These are phyloP conservation scores for Brachypodium distachyon DNA, from an alignment of 202 grass and related monocot species.

Conservation along the genomic window DNA sequence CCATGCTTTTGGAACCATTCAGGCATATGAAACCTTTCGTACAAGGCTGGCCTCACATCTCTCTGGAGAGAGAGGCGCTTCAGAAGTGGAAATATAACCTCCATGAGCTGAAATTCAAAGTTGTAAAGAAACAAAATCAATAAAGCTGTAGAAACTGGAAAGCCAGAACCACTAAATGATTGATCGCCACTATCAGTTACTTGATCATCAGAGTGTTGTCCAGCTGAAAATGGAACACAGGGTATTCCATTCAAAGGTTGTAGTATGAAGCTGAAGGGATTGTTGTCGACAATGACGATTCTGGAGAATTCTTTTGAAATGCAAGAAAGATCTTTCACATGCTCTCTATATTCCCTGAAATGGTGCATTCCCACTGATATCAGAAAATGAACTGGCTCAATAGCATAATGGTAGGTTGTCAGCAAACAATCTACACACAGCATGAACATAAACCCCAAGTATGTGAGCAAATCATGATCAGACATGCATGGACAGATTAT, in stretches of 20 bases:
- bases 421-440: neutral
- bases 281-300: conserved; percentile 88
- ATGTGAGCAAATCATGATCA: neutral
- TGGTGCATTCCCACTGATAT: conserved; percentile 10
- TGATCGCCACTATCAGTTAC: conserved; percentile 28
- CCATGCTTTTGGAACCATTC: conserved; percentile 98
- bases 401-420: neutral
- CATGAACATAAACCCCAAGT: neutral
- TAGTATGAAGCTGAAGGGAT: conserved; percentile 95
- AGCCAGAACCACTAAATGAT: neutral
- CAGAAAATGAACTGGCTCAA: neutral
- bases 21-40: conserved; percentile 98
- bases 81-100: conserved; percentile 83
- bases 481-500: neutral
- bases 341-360: conserved; percentile 82
- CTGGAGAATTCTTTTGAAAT: conserved; percentile 67
- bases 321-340: conserved; percentile 98
- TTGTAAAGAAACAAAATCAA: conserved; percentile 24
- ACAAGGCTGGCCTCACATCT: conserved; percentile 73
- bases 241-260: conserved; percentile 97
- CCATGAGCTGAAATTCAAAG: conserved; percentile 69
- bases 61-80: conserved; percentile 77
- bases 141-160: neutral
- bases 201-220: conserved; percentile 73
- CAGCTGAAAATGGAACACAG: conserved; percentile 88